Evolutionary conservation across 2,329 filamentous ascomycete genomes (phyloP), one percentile per base, ranked within the genome.

Genomic region (Beauveria pseudobassiana): DNA sequence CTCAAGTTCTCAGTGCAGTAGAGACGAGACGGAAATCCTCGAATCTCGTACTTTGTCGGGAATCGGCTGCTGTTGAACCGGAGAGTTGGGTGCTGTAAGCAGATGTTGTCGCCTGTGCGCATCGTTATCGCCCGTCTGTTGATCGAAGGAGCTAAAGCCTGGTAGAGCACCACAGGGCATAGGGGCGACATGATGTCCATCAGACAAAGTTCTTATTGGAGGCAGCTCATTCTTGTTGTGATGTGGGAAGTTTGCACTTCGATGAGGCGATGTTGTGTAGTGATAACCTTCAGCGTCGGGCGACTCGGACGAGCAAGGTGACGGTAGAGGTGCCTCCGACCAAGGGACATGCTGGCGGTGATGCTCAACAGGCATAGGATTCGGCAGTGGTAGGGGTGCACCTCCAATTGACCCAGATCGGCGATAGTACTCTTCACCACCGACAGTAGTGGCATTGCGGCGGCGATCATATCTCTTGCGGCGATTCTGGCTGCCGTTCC

Each of bases 401-500:
- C 45, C 59, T 20, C 46, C 8, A n/a, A 62, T 38, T 20, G 43
- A 43, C 5, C 7, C 26, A 5, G 46, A 22, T 16, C 14, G 24
- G 43, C n/a, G 40, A 22, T 64, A 48, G 48, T 67, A 50, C 48
- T 63, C 43, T 38, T 64, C 55, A 45, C 38, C 38, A 42, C 40
- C 38, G 10, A 68, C 65, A 3, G 64, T 63, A 28, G 69, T 69
- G 2, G 64, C 64, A 30, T 69, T 69, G 65, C 72, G 77, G 65
- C 72, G 72, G 43, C 78, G 74, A 64, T 77, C 72, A 58, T 79
- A 73, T 66, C 86, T 78, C 70, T 80, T 82, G 69, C 88, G 82
- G 69, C 92, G 86, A 77, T 96, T 96, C 82, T 93, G 89, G 72
- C 88, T 90, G 55, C 93, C 92, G 72, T 96, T 96, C 90, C 90